phyloP scores from a whole-genome alignment of 345 rosid species.

The Dimocarpus longan region DNA sequence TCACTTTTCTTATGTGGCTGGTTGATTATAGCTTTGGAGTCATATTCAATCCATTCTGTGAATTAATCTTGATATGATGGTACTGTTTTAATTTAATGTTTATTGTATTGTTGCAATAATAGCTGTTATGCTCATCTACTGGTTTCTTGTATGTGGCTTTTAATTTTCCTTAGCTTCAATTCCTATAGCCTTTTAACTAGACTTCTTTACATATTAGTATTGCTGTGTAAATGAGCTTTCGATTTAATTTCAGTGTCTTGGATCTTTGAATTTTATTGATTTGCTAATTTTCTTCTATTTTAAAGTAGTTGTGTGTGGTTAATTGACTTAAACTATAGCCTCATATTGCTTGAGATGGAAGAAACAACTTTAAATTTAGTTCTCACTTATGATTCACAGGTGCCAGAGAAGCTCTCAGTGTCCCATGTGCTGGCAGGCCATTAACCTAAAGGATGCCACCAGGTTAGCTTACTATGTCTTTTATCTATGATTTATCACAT shows the following conservation, averaged over 20 bases:
- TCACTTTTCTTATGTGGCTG: not conserved
- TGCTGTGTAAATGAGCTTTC: not conserved
- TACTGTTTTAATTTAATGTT: slow-evolving; percentile 1
- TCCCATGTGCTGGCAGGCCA: slow-evolving; percentile 79
- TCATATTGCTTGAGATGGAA: not conserved
- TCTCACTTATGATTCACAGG: slow-evolving; percentile 36
- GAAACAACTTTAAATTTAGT: not conserved
- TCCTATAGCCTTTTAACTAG: not conserved
- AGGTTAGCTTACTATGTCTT: slow-evolving; percentile 38
- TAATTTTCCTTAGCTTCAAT: not conserved
- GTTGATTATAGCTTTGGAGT: not conserved
- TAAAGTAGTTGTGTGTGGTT: not conserved
- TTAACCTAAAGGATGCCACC: slow-evolving; percentile 60
- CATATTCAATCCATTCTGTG: not conserved
- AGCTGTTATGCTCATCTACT: not conserved
- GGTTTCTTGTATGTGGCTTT: not conserved
- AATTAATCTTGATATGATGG: not conserved
- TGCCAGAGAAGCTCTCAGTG: slow-evolving; percentile 82
- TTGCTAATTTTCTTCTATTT: not conserved
- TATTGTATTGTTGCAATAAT: not conserved
- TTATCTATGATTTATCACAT: not conserved
- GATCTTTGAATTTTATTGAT: not conserved
- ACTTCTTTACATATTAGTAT: not conserved
- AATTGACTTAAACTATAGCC: slow-evolving; percentile 7
- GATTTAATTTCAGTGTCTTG: not conserved